Percentiles rank a stretch among this genome's conserved stretches.
Conservation (phyloP, 2,329 filamentous ascomycete species). For the Ceratocystis cubensis region DNA sequence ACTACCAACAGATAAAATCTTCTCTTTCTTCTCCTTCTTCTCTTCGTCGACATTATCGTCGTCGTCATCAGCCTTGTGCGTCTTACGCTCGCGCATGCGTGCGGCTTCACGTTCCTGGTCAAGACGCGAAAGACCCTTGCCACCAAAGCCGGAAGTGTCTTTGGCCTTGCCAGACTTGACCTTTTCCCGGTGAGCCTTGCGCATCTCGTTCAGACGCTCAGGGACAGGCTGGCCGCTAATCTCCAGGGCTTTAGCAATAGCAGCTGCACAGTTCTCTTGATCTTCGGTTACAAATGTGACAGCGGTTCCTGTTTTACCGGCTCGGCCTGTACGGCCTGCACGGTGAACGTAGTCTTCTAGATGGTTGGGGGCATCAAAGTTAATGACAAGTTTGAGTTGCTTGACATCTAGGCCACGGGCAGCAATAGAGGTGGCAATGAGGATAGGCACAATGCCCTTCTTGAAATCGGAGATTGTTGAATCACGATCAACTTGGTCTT, state of each 20-base stretch:
- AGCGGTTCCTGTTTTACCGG: conserved; percentile 86
- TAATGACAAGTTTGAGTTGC: conserved; percentile 88
- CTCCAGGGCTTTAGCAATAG: conserved; percentile 82
- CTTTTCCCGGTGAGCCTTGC: conserved; percentile 69
- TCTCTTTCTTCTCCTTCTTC: conserved; percentile 58
- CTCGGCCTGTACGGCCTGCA: conserved; percentile 83
- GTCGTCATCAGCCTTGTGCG: conserved; percentile 76
- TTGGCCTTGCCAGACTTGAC: conserved; percentile 88
- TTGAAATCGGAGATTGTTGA: conserved; percentile 91
- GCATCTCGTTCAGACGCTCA: conserved; percentile 52
- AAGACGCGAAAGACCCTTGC: conserved; percentile 82
- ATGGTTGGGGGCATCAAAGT: conserved; percentile 89
- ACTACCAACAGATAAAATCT: conserved; percentile 54
- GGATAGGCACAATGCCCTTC: conserved; percentile 72
- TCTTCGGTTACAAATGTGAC: conserved; percentile 88
- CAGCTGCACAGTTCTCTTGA: conserved; percentile 79
- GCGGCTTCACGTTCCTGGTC: conserved; percentile 85
- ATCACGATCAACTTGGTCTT: conserved; percentile 86
- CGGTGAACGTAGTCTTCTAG: conserved; percentile 94
- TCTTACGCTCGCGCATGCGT: conserved; percentile 72
- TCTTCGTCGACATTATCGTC: conserved; percentile 74
- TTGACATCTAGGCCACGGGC: conserved; percentile 93
- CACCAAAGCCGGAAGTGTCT: conserved; percentile 79
- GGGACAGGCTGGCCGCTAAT: conserved; percentile 80
- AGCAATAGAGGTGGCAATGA: conserved; percentile 90